Evolutionary conservation across 495 filamentous ascomycete genomes (phyloP).

Genomic region (Corynascus novoguineensis): DNA sequence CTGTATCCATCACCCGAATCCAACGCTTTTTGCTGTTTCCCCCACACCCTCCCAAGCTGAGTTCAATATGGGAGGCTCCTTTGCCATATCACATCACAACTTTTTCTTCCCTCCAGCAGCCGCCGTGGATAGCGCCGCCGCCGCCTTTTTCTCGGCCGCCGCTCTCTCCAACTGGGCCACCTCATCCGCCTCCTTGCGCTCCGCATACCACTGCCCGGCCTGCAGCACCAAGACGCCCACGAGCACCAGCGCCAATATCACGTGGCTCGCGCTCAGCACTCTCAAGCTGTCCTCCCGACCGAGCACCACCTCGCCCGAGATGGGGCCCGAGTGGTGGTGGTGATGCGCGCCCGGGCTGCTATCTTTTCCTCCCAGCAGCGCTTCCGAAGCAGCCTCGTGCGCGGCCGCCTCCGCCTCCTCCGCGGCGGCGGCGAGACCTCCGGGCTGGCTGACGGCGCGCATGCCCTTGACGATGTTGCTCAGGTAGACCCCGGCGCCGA

Average conservation of each 20-base stretch:
- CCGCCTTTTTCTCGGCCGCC: slow-evolving; percentile 7
- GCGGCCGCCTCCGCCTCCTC: slow-evolving; percentile 18
- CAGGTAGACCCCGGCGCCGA: slow-evolving; percentile 84
- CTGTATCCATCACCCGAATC: neutral
- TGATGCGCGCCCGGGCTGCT: no score
- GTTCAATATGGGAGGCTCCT: no score
- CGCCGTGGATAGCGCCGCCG: no score
- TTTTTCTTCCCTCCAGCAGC: slow-evolving; percentile 13
- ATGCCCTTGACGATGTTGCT: slow-evolving; percentile 94
- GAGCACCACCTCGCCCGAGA: slow-evolving; percentile 44
- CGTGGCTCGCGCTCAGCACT: slow-evolving; percentile 93
- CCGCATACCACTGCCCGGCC: slow-evolving; percentile 98
- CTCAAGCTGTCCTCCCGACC: slow-evolving; percentile 79
- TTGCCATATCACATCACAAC: neutral
- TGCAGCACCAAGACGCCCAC: slow-evolving; percentile 89
- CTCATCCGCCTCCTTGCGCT: slow-evolving; percentile 85
- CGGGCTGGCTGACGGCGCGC: slow-evolving; percentile 55
- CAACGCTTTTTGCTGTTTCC: no score
- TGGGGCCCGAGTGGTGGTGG: slow-evolving; percentile 40
- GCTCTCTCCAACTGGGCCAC: slow-evolving; percentile 24
- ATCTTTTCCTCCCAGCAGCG: no score
- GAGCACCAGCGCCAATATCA: slow-evolving; percentile 84
- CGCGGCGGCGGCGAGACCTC: neutral
- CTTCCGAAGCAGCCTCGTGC: neutral
- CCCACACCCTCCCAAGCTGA: neutral